Evolutionary conservation across 306 rosid genomes (phyloP).

Genomic region (Urtica urens): DNA sequence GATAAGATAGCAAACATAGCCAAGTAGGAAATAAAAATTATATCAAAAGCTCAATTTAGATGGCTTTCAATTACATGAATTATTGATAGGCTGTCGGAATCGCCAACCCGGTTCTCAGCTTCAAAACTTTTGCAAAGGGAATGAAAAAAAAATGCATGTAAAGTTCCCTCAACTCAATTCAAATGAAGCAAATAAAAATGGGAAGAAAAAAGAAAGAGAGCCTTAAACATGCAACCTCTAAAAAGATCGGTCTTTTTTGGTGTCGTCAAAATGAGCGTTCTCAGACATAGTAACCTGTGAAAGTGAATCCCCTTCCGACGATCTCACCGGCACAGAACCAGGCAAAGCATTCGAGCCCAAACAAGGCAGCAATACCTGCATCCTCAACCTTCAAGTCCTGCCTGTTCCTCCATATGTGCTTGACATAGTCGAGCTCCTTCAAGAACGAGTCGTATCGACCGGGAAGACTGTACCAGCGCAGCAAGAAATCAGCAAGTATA

Average conservation of each 20-base stretch:
- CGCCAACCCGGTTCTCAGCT: slow-evolving; percentile 35
- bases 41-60: slow-evolving; percentile 33
- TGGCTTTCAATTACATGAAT: slow-evolving; percentile 50
- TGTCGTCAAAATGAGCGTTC: slow-evolving; percentile 18
- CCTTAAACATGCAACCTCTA: slow-evolving; percentile 24
- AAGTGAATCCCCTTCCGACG: slow-evolving; percentile 82
- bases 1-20: no score
- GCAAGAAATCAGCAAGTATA: not conserved
- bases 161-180: slow-evolving; percentile 30
- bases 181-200: slow-evolving; percentile 28
- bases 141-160: slow-evolving; percentile 36
- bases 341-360: slow-evolving; percentile 81
- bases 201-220: slow-evolving; percentile 28
- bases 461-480: slow-evolving; percentile 45
- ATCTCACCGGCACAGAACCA: slow-evolving; percentile 81
- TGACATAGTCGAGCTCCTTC: slow-evolving; percentile 75
- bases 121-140: slow-evolving; percentile 24
- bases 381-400: slow-evolving; percentile 80
- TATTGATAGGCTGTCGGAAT: slow-evolving; percentile 47
- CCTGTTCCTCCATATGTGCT: slow-evolving; percentile 72
- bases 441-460: slow-evolving; percentile 52
- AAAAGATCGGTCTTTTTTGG: slow-evolving; percentile 3
- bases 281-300: slow-evolving; percentile 71
- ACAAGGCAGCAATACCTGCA: slow-evolving; percentile 78
- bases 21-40: no score